Evolutionary conservation across 192 early-diverging fungal genomes (phyloP).

Genomic region (Paraglomus occultum): DNA sequence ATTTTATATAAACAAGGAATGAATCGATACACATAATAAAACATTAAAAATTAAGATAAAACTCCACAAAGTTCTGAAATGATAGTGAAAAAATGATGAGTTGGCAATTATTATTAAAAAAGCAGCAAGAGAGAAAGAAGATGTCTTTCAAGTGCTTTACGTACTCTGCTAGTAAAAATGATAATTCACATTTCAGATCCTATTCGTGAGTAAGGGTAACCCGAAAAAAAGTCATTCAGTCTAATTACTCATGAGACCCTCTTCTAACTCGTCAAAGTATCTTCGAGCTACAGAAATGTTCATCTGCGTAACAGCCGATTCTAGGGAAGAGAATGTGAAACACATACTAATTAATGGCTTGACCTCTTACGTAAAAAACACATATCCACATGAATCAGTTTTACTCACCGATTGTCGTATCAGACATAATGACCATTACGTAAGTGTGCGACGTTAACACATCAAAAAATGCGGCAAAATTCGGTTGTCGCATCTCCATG

Average conservation of each 20-base stretch:
- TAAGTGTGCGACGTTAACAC: slow-evolving; percentile 82
- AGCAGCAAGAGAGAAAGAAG: too few species aligned
- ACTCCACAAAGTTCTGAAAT: too few species aligned
- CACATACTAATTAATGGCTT: background rate
- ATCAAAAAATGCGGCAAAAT: slow-evolving; percentile 77
- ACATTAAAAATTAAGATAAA: too few species aligned
- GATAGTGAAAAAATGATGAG: too few species aligned
- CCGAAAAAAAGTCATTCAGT: background rate
- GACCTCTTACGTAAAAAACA: background rate
- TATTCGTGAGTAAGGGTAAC: too few species aligned
- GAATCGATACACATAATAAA: too few species aligned
- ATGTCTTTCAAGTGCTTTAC: too few species aligned
- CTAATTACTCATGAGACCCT: slow-evolving; percentile 34
- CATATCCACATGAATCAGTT: background rate
- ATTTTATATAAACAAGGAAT: too few species aligned
- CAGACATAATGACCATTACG: slow-evolving; percentile 84
- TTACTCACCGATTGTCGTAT: slow-evolving; percentile 76
- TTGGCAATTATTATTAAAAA: too few species aligned
- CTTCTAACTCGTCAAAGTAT: slow-evolving; percentile 81
- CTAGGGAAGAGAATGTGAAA: slow-evolving; percentile 39
- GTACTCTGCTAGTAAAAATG: too few species aligned
- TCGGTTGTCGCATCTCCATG: slow-evolving; percentile 81
- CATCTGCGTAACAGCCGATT: slow-evolving; percentile 76
- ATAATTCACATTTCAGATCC: too few species aligned
- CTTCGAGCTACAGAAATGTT: slow-evolving; percentile 79